Percentiles rank a stretch among this genome's conserved stretches.
Conservation (phyloP, 805 yeast species). For the Kazachstania africana region DNA sequence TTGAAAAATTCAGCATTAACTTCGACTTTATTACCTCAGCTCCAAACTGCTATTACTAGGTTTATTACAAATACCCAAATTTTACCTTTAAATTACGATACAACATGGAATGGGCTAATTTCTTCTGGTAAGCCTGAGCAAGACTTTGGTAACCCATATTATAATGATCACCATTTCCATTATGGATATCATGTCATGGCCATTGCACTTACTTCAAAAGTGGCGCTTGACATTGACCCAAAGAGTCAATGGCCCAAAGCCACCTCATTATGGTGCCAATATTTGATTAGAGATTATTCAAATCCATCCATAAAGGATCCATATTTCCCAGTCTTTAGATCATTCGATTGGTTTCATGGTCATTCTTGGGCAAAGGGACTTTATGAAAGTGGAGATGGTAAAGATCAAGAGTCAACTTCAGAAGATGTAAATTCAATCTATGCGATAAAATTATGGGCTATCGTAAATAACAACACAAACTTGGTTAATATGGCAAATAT, state of each 20-base stretch:
- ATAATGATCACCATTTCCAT: constrained; percentile 70
- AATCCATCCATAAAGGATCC: constrained; percentile 44
- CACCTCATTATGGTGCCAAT: constrained; percentile 40
- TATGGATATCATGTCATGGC: constrained; percentile 68
- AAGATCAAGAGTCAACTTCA: constrained; percentile 62
- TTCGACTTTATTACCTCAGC: constrained; percentile 36
- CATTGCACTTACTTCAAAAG: constrained; percentile 47
- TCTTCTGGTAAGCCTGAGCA: constrained; percentile 50
- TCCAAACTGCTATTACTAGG: constrained; percentile 57
- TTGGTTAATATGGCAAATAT: constrained; percentile 46
- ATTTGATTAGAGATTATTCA: constrained; percentile 56
- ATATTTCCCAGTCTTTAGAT: constrained; percentile 53
- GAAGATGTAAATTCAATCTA: constrained; percentile 66
- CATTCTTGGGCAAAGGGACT: constrained; percentile 75
- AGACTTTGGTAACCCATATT: constrained; percentile 64
- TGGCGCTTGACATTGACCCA: constrained; percentile 33
- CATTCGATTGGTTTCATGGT: constrained; percentile 67
- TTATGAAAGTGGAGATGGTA: constrained; percentile 61
- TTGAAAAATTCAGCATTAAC: constrained; percentile 46
- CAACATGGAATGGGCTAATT: constrained; percentile 65
- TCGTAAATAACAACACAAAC: constrained; percentile 38
- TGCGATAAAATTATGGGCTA: constrained; percentile 57
- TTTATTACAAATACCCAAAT: constrained; percentile 61
- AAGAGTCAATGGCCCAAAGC: constrained; percentile 35
- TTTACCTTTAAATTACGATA: constrained; percentile 68